Conservation (phyloP, 352 stramenopile genomes). For the Globisporangium recalcitrans region DNA sequence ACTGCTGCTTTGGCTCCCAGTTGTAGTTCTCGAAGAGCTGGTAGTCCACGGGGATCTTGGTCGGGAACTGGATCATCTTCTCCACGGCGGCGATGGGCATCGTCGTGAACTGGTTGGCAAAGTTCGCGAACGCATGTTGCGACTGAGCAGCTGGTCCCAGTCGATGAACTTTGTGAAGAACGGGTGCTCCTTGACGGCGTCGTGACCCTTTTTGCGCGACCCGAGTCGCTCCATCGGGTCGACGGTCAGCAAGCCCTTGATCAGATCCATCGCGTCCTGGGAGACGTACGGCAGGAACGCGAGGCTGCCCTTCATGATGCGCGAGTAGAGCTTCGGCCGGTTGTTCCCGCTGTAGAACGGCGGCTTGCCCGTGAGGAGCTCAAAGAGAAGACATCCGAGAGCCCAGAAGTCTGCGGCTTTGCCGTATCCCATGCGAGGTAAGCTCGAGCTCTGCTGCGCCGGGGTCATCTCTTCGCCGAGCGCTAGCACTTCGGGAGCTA, state of each 20-base stretch:
- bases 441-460: background rate
- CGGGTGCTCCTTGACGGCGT: conserved; percentile 51
- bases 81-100: conserved; percentile 66
- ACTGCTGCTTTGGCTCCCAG: conserved; percentile 53
- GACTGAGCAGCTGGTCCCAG: conserved; percentile 45
- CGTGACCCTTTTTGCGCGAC: conserved; percentile 26
- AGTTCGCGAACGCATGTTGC: conserved; percentile 68
- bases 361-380: conserved; percentile 86
- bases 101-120: conserved; percentile 83
- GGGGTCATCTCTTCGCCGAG: conserved; percentile 28
- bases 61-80: conserved; percentile 71
- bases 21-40: conserved; percentile 87
- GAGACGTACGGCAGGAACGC: conserved; percentile 52
- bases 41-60: conserved; percentile 75
- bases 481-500: conserved; percentile 73
- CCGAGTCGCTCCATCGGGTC: conserved; percentile 61
- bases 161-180: conserved; percentile 72
- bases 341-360: conserved; percentile 80
- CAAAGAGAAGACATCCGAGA: conserved; percentile 82
- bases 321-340: conserved; percentile 49
- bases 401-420: conserved; percentile 89
- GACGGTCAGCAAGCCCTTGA: conserved; percentile 39
- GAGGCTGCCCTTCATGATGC: conserved; percentile 44
- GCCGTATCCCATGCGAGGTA: conserved; percentile 55
- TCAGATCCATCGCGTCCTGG: conserved; percentile 42